These are phyloP conservation scores for Citrus sinensis DNA, from an alignment of 345 rosid species.

Conservation along the genomic window DVS_A1.0 CM039163.1:36277001-36277500, in stretches of 20 bases:
- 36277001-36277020: not conserved
- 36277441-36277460: not conserved
- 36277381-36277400: not conserved
- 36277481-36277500: not conserved
- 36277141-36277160: not conserved
- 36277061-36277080: not conserved
- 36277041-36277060: not conserved
- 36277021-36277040: not conserved
- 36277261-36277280: not conserved
- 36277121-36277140: not conserved
- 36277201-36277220: not conserved
- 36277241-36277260: not conserved
- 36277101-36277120: too few species aligned
- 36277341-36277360: not conserved
- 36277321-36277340: not conserved
- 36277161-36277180: not conserved
- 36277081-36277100: not conserved
- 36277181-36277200: not conserved
- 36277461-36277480: not conserved
- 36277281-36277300: constrained; percentile 3
- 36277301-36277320: not conserved
- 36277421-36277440: not conserved
- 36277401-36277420: not conserved
- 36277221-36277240: not conserved
- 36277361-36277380: not conserved